Evolutionary conservation across 2,329 filamentous ascomycete species (phyloP).

Genomic region (Scopulariopsis brevicaulis): DNA sequence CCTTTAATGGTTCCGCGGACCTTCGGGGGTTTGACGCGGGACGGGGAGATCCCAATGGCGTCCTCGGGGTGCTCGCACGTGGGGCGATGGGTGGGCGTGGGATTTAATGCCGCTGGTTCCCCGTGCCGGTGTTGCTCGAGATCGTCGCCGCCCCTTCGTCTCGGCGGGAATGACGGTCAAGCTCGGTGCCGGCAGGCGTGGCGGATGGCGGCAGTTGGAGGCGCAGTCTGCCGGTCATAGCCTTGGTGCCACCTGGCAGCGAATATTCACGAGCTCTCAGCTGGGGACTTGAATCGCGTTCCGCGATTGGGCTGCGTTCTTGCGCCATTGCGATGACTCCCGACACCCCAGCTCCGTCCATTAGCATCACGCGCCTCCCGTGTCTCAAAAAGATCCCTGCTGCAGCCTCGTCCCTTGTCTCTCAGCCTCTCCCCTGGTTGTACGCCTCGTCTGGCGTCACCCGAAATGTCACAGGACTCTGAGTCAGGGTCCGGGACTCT

Average conservation of each 20-base stretch:
- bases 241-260: neutral
- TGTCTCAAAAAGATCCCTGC: neutral
- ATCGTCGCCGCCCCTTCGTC: neutral
- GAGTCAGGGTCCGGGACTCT: neutral
- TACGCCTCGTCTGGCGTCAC: neutral
- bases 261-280: neutral
- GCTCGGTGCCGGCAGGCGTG: neutral
- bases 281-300: neutral
- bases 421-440: neutral
- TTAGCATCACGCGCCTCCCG: neutral
- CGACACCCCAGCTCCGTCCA: neutral
- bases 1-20: too few relatives aligned
- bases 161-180: neutral
- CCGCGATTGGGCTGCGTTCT: conserved; percentile 1
- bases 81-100: neutral
- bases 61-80: neutral
- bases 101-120: neutral
- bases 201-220: neutral
- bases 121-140: neutral
- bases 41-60: neutral
- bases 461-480: conserved; percentile 1
- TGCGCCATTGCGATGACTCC: conserved; percentile 1
- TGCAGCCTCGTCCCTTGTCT: neutral
- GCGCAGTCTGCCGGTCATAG: neutral
- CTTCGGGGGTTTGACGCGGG: too few relatives aligned